Evolutionary conservation across 106 monocot species (phyloP).

Genomic region (Dendrobium officinale): DNA sequence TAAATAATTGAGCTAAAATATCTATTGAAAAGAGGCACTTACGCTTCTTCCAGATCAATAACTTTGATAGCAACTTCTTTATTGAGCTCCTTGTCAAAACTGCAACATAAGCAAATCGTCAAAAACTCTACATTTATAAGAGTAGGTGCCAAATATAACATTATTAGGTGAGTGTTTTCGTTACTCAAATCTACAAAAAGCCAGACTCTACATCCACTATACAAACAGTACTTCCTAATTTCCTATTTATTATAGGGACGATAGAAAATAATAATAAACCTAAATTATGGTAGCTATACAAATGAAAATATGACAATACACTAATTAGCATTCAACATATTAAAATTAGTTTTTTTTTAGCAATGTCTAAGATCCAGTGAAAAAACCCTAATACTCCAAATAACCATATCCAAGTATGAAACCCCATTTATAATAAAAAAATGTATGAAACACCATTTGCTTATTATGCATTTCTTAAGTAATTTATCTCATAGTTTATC

Average conservation of each 20-base stretch:
- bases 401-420: neutral
- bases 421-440: neutral
- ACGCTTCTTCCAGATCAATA: conserved; percentile 99
- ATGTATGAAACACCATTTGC: neutral
- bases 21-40: conserved; percentile 21
- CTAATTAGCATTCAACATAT: neutral
- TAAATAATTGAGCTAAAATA: neutral
- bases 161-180: neutral
- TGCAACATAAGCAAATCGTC: conserved; percentile 22
- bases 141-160: neutral
- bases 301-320: neutral
- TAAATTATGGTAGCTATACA: neutral
- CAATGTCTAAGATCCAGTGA: neutral
- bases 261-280: neutral
- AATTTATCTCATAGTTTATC: conserved; percentile 4
- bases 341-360: neutral
- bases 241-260: neutral
- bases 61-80: conserved; percentile 98
- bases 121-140: conserved; percentile 3
- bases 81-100: conserved; percentile 87
- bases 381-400: neutral
- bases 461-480: neutral
- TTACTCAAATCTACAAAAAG: neutral
- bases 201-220: neutral
- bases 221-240: neutral